Evolutionary conservation across 768 basidiomycete species (phyloP), one percentile per base, ranked within the genome.

Genomic region (Jaapia argillacea): DNA sequence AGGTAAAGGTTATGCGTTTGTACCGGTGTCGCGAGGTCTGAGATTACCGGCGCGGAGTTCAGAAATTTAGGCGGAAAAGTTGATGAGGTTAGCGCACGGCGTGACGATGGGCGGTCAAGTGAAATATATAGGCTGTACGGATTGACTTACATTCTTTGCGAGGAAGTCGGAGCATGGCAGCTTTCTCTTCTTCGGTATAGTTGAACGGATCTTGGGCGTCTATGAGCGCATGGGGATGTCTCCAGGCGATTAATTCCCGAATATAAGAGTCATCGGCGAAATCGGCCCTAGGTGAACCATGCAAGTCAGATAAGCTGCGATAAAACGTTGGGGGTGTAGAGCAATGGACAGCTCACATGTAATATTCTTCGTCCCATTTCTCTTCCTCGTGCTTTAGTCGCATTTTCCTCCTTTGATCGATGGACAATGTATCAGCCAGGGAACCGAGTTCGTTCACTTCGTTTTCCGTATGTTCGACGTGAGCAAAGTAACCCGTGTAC

Each of bases 341-440:
- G 41, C 4, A 36, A 41, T 26, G 41, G 36, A 25, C 36, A 44
- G 42, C 75, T 42, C 59, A 88, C 88, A 88, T 80, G 57, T 90
- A 91, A 62, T 90, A 69, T 52, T 89, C 86, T 53, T 77, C 79
- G 51, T 90, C 81, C 74, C 81, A 92, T 60, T 88, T 89, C 24
- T 71, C 67, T 28, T 89, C 68, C 57, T 90, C 88, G 48, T 77
- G 79, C 43, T 63, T 58, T 7, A 76, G 49, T 39, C 86, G 73
- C 46, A 65, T 67, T 33, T 46, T 51, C 23, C 77, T 69, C 27
- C 86, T 72, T 48, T 81, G 77, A 3, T 59, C 55, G 10, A 53
- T 59, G 10, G 66, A 56, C 42, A 72, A 73, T 1, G 56, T 68
- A 62, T 92, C 88, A 12, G 72, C 80, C 47, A 80, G 72, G 14